Percentiles rank a stretch among this genome's conserved stretches.
These are phyloP conservation scores for Coemansia sp. DNA, from an alignment of 371 early-diverging fungal genomes.

Conservation along the genomic window DNA sequence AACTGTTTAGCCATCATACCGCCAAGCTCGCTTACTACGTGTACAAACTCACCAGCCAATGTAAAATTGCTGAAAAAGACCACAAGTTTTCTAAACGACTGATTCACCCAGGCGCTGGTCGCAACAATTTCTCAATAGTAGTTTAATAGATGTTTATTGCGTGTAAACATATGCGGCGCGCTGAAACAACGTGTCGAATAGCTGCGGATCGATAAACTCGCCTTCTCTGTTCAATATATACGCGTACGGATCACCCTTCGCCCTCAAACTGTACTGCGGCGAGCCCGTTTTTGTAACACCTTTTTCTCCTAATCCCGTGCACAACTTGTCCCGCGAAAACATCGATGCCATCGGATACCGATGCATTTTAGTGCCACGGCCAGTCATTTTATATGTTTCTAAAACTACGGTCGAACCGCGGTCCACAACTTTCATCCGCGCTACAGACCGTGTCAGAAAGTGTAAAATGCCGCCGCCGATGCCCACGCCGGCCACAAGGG, in stretches of 20 bases:
- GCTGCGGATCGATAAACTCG: constrained; percentile 24
- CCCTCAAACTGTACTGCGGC: constrained; percentile 35
- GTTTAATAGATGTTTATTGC: constrained; percentile 16
- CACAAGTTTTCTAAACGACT: constrained; percentile 57
- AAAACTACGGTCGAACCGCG: constrained; percentile 26
- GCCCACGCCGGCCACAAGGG: constrained; percentile 26
- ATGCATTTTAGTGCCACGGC: constrained; percentile 9
- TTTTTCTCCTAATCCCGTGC: constrained; percentile 23
- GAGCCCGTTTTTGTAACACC: constrained; percentile 23
- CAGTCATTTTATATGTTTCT: constrained; percentile 28
- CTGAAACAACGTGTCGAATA: constrained; percentile 33
- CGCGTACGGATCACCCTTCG: constrained; percentile 17
- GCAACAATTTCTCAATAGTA: constrained; percentile 72
- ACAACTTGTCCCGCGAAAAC: constrained; percentile 33
- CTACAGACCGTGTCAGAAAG: constrained; percentile 36
- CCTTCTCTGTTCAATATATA: constrained; percentile 39
- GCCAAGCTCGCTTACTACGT: constrained; percentile 76
- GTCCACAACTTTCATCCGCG: constrained; percentile 22
- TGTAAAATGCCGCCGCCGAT: constrained; percentile 40
- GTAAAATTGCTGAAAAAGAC: no score
- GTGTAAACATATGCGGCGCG: constrained; percentile 2
- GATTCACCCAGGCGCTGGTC: constrained; percentile 57
- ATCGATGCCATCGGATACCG: constrained; percentile 17
- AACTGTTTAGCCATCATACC: constrained; percentile 63
- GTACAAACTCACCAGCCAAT: constrained; percentile 53